Conservation (phyloP, 73 alveolate genomes). For the Paramecium tetraurelia region DNA sequence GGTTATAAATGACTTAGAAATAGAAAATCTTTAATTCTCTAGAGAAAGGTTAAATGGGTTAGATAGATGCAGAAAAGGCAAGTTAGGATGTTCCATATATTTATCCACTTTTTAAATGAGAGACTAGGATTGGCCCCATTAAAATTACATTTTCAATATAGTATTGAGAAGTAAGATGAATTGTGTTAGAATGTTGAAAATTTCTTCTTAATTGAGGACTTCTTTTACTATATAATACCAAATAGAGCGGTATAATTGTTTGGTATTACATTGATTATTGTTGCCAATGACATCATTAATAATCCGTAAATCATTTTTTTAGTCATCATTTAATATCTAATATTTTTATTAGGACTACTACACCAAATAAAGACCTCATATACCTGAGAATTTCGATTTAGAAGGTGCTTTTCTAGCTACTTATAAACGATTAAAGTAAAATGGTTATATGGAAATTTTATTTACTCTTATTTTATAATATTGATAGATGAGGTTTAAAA, state of each 20-base stretch:
- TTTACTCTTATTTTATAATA: not conserved
- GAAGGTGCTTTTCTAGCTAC: slow-evolving; percentile 36
- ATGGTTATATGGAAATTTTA: not conserved
- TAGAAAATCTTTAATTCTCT: slow-evolving; percentile 13
- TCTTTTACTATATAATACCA: too few relatives aligned
- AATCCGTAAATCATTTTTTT: slow-evolving; percentile 11
- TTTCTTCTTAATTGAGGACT: slow-evolving; percentile 26
- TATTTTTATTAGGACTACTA: slow-evolving; percentile 31
- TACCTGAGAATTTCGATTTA: not conserved
- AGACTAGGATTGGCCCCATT: slow-evolving; percentile 20
- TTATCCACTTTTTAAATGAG: slow-evolving; percentile 35
- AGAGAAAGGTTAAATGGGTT: not conserved
- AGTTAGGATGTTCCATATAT: slow-evolving; percentile 56
- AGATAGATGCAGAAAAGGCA: slow-evolving; percentile 45
- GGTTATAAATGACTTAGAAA: slow-evolving; percentile 38
- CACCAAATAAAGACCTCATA: not conserved
- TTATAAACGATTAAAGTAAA: not conserved
- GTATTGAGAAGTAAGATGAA: slow-evolving; percentile 16
- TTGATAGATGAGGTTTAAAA: not conserved
- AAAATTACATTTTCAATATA: slow-evolving; percentile 8
- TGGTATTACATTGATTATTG: too few relatives aligned
- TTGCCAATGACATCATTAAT: not conserved
- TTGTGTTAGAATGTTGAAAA: slow-evolving; percentile 43
- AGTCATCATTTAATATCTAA: not conserved
- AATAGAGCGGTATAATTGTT: too few relatives aligned